phyloP scores from a whole-genome alignment of 805 yeast genomes.

The Barnettozyma wickerhamii region DNA sequence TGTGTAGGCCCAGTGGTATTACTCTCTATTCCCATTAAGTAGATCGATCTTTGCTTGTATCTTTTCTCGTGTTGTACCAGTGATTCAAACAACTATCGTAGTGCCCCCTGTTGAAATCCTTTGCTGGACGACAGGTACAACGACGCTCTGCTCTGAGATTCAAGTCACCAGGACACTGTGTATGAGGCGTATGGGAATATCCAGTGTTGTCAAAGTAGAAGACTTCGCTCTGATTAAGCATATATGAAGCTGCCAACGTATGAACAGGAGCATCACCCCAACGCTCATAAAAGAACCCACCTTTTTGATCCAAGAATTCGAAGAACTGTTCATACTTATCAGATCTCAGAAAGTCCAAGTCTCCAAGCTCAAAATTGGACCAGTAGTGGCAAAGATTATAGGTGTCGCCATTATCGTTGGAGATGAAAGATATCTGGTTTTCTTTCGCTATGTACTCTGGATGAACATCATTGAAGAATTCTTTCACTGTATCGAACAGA shows the following conservation, averaged over 20 bases:
- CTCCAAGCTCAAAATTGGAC: constrained; percentile 76
- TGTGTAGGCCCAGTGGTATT: too few species aligned
- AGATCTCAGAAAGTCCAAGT: constrained; percentile 62
- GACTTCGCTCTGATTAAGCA: constrained; percentile 51
- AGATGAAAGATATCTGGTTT: constrained; percentile 58
- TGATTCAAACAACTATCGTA: constrained; percentile 23
- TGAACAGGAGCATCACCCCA: constrained; percentile 97
- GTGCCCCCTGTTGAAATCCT: constrained; percentile 25
- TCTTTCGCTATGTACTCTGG: constrained; percentile 44
- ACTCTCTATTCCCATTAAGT: too few species aligned
- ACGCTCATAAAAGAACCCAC: constrained; percentile 82
- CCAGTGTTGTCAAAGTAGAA: constrained; percentile 76
- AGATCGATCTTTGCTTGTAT: too few species aligned
- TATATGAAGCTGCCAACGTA: constrained; percentile 65
- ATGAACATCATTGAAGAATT: constrained; percentile 46
- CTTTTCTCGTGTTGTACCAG: constrained; percentile 18
- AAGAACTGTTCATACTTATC: constrained; percentile 55
- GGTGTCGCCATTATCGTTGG: constrained; percentile 56
- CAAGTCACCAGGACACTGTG: constrained; percentile 52
- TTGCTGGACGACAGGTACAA: constrained; percentile 45
- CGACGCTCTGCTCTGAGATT: constrained; percentile 40
- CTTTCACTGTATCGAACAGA: constrained; percentile 66
- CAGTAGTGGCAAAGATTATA: constrained; percentile 80
- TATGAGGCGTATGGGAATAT: constrained; percentile 58
- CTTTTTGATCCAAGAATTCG: constrained; percentile 55